Evolutionary conservation across 1,284 basidiomycete species (phyloP).

Genomic region (Limonomyces culmigenus): DNA sequence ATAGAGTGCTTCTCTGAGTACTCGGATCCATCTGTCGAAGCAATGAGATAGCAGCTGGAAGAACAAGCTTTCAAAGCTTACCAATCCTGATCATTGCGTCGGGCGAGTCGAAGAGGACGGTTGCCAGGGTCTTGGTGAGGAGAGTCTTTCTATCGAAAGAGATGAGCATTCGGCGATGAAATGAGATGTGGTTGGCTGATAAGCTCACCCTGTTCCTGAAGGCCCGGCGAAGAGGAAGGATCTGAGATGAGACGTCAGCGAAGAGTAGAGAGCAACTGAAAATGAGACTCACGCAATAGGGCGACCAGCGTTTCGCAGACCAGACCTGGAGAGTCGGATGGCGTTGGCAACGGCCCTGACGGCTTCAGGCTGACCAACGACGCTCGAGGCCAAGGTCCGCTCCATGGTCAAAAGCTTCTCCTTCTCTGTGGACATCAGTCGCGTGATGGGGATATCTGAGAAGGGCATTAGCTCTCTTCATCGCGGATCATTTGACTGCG

Average conservation of each 20-base stretch:
- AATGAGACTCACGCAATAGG: slow-evolving; percentile 36
- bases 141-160: too few relatives aligned
- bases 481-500: background rate
- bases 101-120: slow-evolving; percentile 76
- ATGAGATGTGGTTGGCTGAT: too few relatives aligned
- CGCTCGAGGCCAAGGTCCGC: slow-evolving; percentile 42
- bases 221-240: slow-evolving; percentile 81
- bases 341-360: slow-evolving; percentile 85
- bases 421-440: slow-evolving; percentile 79
- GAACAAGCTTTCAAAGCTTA: too few relatives aligned
- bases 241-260: background rate
- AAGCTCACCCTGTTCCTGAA: slow-evolving; percentile 87
- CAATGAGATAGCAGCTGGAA: too few relatives aligned
- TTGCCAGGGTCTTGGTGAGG: slow-evolving; percentile 83
- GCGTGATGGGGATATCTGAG: slow-evolving; percentile 65
- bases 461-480: background rate
- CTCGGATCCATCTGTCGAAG: slow-evolving; percentile 85
- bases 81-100: slow-evolving; percentile 83
- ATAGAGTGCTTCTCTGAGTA: slow-evolving; percentile 93
- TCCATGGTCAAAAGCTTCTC: slow-evolving; percentile 79
- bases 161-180: too few relatives aligned
- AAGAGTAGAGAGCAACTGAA: background rate
- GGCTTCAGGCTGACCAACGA: slow-evolving; percentile 84
- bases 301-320: slow-evolving; percentile 66
- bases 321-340: slow-evolving; percentile 80